Percentiles rank a stretch among this genome's conserved stretches.
phyloP scores from a whole-genome alignment of 1,284 basidiomycete species.

The Moesziomyces globuligerus region DNA sequence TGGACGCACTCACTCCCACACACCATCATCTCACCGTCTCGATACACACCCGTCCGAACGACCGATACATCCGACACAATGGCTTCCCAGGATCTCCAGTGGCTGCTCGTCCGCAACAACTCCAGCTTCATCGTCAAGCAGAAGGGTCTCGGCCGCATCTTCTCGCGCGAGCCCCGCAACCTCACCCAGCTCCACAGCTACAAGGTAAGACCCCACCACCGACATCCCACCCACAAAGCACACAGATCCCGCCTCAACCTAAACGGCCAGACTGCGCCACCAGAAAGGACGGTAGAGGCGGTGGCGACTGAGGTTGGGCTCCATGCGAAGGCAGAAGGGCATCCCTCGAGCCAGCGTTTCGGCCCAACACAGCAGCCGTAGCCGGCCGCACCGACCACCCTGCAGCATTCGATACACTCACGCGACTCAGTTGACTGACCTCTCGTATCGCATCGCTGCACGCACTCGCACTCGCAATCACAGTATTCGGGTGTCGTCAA shows the following conservation, averaged over 20 bases:
- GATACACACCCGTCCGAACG: background rate
- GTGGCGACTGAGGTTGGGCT: no score
- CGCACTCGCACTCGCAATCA: background rate
- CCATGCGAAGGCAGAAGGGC: no score
- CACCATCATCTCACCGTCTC: slow-evolving; percentile 32
- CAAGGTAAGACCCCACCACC: slow-evolving; percentile 49
- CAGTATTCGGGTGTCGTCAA: slow-evolving; percentile 64
- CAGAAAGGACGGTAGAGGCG: no score
- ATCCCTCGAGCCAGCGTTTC: no score
- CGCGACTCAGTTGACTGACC: slow-evolving; percentile 10
- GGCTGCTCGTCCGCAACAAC: slow-evolving; percentile 63
- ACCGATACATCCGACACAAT: slow-evolving; percentile 32
- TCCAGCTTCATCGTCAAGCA: slow-evolving; percentile 66
- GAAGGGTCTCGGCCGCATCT: slow-evolving; percentile 64
- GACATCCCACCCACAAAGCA: no score
- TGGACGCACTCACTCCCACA: slow-evolving; percentile 1
- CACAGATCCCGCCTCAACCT: no score
- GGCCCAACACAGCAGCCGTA: no score
- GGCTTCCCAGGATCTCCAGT: slow-evolving; percentile 66
- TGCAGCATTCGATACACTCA: no score
- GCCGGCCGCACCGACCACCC: no score
- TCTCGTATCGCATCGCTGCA: background rate
- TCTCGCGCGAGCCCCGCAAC: slow-evolving; percentile 65
- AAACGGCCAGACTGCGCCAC: no score
- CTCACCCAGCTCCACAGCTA: slow-evolving; percentile 64